Conservation (phyloP, 2,329 filamentous ascomycete species). For the Sclerotinia spermophila region DNA sequence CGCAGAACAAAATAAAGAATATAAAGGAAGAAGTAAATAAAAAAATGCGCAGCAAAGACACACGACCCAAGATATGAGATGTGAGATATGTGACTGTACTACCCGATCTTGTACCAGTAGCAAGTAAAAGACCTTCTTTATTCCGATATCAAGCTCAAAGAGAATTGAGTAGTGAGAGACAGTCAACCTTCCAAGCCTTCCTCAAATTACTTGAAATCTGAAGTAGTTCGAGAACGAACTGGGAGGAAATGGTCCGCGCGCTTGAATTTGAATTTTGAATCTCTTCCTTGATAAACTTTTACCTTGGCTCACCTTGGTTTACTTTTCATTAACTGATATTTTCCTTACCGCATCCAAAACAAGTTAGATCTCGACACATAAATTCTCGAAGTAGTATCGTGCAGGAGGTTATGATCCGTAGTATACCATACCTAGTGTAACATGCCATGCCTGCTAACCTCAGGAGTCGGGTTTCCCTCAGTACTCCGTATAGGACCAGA, state of each 20-base stretch:
- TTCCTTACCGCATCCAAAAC: not conserved
- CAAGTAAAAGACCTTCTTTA: not conserved
- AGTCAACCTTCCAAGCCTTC: not conserved
- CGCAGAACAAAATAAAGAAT: too few species aligned
- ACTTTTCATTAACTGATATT: not conserved
- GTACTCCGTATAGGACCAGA: not conserved
- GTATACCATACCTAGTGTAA: too few species aligned
- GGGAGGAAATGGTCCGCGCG: slow-evolving; percentile 2
- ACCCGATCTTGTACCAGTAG: not conserved
- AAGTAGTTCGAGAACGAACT: not conserved
- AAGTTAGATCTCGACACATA: not conserved
- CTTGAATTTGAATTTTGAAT: not conserved
- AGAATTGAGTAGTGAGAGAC: not conserved
- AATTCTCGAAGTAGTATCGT: not conserved
- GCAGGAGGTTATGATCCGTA: not conserved
- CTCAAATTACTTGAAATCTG: not conserved
- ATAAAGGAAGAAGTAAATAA: slow-evolving; percentile 1
- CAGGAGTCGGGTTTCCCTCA: not conserved
- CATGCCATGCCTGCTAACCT: too few species aligned
- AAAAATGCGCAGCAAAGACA: not conserved
- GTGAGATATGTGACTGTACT: not conserved
- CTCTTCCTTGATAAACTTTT: not conserved
- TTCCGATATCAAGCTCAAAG: not conserved
- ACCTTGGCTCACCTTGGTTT: slow-evolving; percentile 3
- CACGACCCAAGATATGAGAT: not conserved